Base-by-base conservation (phyloP, 1,284 basidiomycete species). In the Leucoagaricus sp. region DNA sequence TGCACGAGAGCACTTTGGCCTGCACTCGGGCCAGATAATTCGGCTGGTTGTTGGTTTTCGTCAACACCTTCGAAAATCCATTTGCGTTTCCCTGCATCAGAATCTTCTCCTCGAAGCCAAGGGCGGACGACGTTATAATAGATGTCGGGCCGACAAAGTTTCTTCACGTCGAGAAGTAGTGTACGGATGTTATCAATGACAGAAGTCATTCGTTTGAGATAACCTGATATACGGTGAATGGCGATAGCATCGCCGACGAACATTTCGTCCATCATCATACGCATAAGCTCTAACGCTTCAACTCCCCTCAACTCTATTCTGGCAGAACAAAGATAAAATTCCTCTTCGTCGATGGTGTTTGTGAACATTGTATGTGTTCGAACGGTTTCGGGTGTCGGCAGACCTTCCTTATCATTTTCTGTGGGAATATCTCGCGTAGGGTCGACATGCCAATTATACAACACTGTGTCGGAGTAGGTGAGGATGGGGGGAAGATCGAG, bases 1-100 rank as follows among this genome's bases (percentile, higher is more conserved):
- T 98, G 96, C 34, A 98, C 84, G 58, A 98, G 76, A 4, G 92
- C 85, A 70, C 92, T 95, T 75, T 98, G 96, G 0, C 94, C 96
- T 0, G 96, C 96, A 63, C 90, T 94, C 0, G 96, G 93, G 1
- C 96, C 96, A 0, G 91, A 93, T 51, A 94, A 83, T 65, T 92
- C 83, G 1, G 73, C 78, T 2, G 88, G 87, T 49, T 75, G 66
- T 21, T 67, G 67, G 58, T 80, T 81, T 25, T 79, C 75, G 10
- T 86, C 84, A 3, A 91, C 72, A 0, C 93, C 93, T 60, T 94
- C 86, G 64, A 93, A 97, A 6, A 83, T 66, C 96, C 96, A 99
- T 46, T 81, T 83, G 12, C 83, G 72, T 34, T 75, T 68, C 9
- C 75, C 74, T 3, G 79, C 71, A 61, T 85, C 84, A 0, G 89